phyloP scores from a whole-genome alignment of 441 rosid genomes.

The Lepidium campestre region DNA sequence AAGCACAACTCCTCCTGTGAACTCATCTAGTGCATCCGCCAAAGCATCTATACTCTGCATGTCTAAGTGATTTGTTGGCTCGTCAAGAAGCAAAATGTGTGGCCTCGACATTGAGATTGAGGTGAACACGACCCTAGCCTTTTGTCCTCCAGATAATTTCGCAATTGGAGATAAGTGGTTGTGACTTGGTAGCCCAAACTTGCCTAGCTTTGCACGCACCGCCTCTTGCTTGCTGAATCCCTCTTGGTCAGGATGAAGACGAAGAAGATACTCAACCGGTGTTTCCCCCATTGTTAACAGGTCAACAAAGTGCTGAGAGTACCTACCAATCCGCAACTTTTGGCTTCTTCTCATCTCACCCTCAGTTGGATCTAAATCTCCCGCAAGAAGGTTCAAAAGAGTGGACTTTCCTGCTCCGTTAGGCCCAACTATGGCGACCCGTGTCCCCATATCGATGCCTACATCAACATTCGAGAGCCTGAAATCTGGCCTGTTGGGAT shows the following conservation, averaged over 20 bases:
- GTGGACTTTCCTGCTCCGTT: constrained; percentile 96
- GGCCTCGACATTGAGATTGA: constrained; percentile 89
- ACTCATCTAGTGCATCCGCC: constrained; percentile 83
- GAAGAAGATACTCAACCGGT: constrained; percentile 88
- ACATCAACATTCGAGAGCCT: constrained; percentile 72
- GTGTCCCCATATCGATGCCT: constrained; percentile 94
- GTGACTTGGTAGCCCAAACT: constrained; percentile 84
- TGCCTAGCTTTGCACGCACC: constrained; percentile 91
- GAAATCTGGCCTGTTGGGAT: constrained; percentile 77
- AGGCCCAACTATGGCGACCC: constrained; percentile 91
- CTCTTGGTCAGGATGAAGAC: constrained; percentile 92
- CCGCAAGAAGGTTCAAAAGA: constrained; percentile 86
- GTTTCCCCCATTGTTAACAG: constrained; percentile 89
- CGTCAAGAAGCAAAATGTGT: constrained; percentile 79
- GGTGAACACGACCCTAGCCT: constrained; percentile 83
- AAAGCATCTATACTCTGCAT: constrained; percentile 93
- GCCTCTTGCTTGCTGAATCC: constrained; percentile 90
- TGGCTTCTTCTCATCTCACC: constrained; percentile 87
- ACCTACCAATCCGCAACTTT: constrained; percentile 83
- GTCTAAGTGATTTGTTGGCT: constrained; percentile 90
- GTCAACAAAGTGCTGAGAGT: constrained; percentile 91
- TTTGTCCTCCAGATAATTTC: constrained; percentile 88
- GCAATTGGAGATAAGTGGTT: constrained; percentile 81
- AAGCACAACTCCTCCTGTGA: constrained; percentile 81
- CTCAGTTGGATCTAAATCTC: constrained; percentile 72